Percentiles rank a stretch among this genome's conserved stretches.
phyloP scores from a whole-genome alignment of 2,329 filamentous ascomycete species.

The Cytospora piceicola region DNA sequence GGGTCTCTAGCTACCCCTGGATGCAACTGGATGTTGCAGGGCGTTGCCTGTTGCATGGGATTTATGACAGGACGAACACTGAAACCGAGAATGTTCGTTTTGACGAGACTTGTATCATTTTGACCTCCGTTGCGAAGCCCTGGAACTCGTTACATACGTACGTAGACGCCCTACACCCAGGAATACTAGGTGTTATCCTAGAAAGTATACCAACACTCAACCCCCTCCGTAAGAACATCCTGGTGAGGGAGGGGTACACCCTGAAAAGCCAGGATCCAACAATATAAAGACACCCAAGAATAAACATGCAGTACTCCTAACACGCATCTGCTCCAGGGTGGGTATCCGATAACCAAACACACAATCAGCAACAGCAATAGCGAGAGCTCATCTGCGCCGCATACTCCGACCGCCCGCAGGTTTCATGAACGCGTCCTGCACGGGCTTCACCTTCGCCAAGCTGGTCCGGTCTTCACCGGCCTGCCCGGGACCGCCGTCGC shows the following conservation, averaged over 20 bases:
- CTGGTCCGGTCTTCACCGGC: conserved; percentile 21
- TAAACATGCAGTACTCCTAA: neutral
- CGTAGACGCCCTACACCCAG: neutral
- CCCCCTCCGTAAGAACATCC: neutral
- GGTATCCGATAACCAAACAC: neutral
- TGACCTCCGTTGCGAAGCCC: neutral
- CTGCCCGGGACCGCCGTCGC: neutral
- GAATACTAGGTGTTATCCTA: neutral
- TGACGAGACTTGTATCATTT: neutral
- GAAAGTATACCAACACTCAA: neutral
- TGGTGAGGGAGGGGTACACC: neutral
- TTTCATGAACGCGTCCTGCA: neutral
- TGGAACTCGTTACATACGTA: neutral
- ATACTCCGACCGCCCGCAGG: conserved; percentile 19
- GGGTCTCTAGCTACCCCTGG: too few species aligned
- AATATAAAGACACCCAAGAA: neutral
- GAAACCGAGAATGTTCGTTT: neutral
- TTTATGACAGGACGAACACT: neutral
- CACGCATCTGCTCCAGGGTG: neutral
- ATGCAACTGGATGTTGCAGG: neutral
- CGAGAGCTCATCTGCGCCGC: conserved; percentile 22
- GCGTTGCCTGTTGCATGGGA: neutral
- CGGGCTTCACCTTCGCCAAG: conserved; percentile 14
- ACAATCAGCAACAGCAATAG: neutral
- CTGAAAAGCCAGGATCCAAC: neutral